Conservation (phyloP, 2,329 filamentous ascomycete species). For the Cladosporium sp. region DNA sequence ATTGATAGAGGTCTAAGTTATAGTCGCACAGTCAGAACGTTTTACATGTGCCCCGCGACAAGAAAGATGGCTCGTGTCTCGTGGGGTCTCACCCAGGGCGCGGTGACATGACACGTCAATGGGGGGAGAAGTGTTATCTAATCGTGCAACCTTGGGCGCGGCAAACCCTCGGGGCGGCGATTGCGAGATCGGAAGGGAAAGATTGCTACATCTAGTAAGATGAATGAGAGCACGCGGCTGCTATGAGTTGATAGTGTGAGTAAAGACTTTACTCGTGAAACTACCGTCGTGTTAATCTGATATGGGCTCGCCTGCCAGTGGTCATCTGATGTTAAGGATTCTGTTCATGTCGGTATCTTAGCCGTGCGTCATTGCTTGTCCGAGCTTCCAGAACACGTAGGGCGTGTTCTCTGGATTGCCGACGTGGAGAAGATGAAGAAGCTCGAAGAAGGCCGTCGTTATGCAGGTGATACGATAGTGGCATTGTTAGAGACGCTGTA, state of each 20-base stretch:
- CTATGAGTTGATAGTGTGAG: background rate
- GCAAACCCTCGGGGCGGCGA: slow-evolving; percentile 10
- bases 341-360: slow-evolving; percentile 1
- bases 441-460: background rate
- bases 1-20: background rate
- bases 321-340: background rate
- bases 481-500: background rate
- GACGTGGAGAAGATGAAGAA: background rate
- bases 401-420: background rate
- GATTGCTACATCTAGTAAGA: background rate
- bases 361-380: slow-evolving; percentile 8
- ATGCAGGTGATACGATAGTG: background rate
- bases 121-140: slow-evolving; percentile 12
- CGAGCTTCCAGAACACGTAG: background rate
- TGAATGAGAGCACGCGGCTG: background rate
- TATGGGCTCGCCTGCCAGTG: background rate
- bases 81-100: slow-evolving; percentile 14
- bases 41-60: slow-evolving; percentile 12
- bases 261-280: background rate
- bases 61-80: slow-evolving; percentile 15
- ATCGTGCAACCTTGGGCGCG: slow-evolving; percentile 7
- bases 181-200: slow-evolving; percentile 11
- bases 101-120: slow-evolving; percentile 15
- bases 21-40: slow-evolving; percentile 11
- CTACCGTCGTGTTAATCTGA: background rate